Conservation (phyloP, 1,284 basidiomycete species). For the Ganoderma leucocontextum region DNA sequence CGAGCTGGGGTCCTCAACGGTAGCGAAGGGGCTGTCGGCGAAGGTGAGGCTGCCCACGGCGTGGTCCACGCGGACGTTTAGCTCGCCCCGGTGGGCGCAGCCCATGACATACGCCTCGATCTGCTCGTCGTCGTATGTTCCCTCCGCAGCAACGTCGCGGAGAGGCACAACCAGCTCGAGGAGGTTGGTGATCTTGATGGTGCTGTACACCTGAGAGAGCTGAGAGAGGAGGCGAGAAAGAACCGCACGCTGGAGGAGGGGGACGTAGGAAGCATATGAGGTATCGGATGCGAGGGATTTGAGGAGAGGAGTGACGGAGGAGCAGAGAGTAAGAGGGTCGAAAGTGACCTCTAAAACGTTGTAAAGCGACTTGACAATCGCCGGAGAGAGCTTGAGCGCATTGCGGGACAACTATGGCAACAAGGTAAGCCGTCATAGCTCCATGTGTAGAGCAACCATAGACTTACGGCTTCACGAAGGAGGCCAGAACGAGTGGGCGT, state of each 20-base stretch:
- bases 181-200: constrained; percentile 83
- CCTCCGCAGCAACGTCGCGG: constrained; percentile 57
- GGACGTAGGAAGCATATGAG: constrained; percentile 83
- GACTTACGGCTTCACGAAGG: constrained; percentile 84
- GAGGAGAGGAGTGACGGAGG: constrained; percentile 86
- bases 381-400: constrained; percentile 85
- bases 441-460: not conserved
- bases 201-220: constrained; percentile 94
- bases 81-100: constrained; percentile 89
- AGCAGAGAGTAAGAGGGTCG: constrained; percentile 91
- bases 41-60: constrained; percentile 89
- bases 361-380: constrained; percentile 84
- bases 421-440: constrained; percentile 13
- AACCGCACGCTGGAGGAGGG: constrained; percentile 91
- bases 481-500: constrained; percentile 90
- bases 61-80: constrained; percentile 92
- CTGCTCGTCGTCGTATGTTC: constrained; percentile 72
- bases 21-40: constrained; percentile 76
- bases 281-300: constrained; percentile 64
- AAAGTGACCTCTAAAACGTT: constrained; percentile 94
- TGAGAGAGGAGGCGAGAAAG: constrained; percentile 95
- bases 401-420: constrained; percentile 78
- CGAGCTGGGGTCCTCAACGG: constrained; percentile 55
- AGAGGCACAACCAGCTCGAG: constrained; percentile 83
- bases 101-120: constrained; percentile 95